Evolutionary conservation across 371 early-diverging fungal species (phyloP).

Genomic region (Zopfochytrium polystomum): DNA sequence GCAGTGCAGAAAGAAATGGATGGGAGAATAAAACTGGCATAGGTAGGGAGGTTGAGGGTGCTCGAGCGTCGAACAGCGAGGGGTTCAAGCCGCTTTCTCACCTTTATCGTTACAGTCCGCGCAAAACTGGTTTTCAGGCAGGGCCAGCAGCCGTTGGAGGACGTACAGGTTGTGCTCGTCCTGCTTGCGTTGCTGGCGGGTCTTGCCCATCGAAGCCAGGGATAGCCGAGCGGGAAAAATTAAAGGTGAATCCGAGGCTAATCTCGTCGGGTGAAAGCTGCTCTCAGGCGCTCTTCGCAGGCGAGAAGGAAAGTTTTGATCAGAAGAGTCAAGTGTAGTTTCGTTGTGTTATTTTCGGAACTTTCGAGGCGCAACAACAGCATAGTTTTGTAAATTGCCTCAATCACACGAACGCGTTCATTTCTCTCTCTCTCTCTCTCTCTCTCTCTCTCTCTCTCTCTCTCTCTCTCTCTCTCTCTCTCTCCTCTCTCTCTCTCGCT

Average conservation of each 20-base stretch:
- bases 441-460: no score
- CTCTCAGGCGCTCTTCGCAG: background rate
- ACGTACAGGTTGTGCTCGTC: constrained; percentile 35
- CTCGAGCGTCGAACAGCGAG: background rate
- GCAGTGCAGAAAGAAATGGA: background rate
- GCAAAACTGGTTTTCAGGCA: constrained; percentile 43
- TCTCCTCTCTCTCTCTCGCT: no score
- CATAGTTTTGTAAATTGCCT: no score
- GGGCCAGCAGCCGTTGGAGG: constrained; percentile 33
- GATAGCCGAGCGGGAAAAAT: no score
- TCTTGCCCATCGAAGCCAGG: background rate
- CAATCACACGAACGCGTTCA: no score
- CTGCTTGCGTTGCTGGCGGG: constrained; percentile 26
- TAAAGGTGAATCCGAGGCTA: no score
- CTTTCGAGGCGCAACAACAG: no score
- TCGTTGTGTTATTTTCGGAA: no score
- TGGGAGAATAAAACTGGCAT: background rate
- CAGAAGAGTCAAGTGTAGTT: no score
- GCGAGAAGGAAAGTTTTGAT: background rate
- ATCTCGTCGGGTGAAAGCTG: background rate
- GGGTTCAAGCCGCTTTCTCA: constrained; percentile 5
- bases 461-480: no score
- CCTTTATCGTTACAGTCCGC: constrained; percentile 45
- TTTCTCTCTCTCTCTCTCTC: no score
- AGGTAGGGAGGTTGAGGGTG: background rate